Base-by-base conservation (phyloP, 1,139 yeast genomes). In the Zygosaccharomyces sapae region DNA sequence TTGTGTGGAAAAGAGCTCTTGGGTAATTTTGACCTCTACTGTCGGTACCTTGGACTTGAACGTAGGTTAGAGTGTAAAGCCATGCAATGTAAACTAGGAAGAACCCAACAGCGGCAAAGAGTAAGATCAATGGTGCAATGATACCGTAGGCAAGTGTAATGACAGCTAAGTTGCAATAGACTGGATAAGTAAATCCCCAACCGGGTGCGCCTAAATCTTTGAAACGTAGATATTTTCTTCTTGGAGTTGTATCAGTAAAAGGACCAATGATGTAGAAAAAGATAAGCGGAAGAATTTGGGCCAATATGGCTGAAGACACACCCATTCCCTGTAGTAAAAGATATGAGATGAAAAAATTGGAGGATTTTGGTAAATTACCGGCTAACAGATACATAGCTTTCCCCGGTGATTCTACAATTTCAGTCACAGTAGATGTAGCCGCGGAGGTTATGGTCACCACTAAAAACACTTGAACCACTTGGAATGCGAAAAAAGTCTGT, bases 101-200 rank as follows among this genome's bases (percentile, higher is more conserved):
- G 69, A 86, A 88, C 0, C 89, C 83, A 53, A 79, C 72, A 9
- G 80, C 73, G 1, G 89, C 79, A 63, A 92, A 90, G 5, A 80
- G 72, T 55, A 92, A 70, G 52, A 83, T 76, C 46, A 83, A 65
- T 41, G 97, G 97, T 1, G 96, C 77, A 61, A 90, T 87, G 50
- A 89, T 76, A 2, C 96, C 72, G 67, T 87, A 92, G 5, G 90
- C 80, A 53, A 90, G 72, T 39, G 84, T 71, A 54, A 92, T 87
- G 51, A 88, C 86, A 2, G 86, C 86, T 73, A 90, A 78, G 65
- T 84, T 81, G 41, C 95, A 83, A 70, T 84, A 88, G 6, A 81
- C 73, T 4, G 97, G 97, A 76, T 86, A 90, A 2, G 81, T 73
- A 1, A 95, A 86, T 52, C 98, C 98, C 95, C 96, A 92, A 16